These are phyloP conservation scores for Lodderomyces metapsilosis DNA, from an alignment of 1,139 yeast species.

Conservation along the genomic window DNA sequence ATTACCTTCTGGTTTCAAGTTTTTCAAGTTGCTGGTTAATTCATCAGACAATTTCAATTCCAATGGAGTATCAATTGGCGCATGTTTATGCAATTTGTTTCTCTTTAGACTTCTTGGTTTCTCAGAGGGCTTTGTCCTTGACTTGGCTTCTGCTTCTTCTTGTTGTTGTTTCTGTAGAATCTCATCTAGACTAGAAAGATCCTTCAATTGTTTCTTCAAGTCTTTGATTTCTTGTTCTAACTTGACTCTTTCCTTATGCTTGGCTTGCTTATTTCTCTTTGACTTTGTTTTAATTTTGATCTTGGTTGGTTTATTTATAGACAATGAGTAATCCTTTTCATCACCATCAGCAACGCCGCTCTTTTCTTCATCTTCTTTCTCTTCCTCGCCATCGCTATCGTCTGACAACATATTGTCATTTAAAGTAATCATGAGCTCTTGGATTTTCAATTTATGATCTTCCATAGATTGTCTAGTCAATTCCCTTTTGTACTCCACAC, in stretches of 20 bases:
- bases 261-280: conserved; percentile 69
- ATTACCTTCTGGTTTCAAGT: conserved; percentile 89
- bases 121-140: conserved; percentile 12
- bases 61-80: conserved; percentile 59
- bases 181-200: conserved; percentile 57
- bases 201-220: conserved; percentile 54
- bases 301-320: conserved; percentile 70
- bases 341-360: conserved; percentile 35
- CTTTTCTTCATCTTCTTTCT: conserved; percentile 49
- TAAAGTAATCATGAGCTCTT: conserved; percentile 42
- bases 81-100: conserved; percentile 51
- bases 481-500: conserved; percentile 65
- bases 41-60: conserved; percentile 92
- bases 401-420: conserved; percentile 18
- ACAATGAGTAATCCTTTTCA: conserved; percentile 41
- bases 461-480: conserved; percentile 58
- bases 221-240: conserved; percentile 59
- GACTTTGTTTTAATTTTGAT: conserved; percentile 73
- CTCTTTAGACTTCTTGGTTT: conserved; percentile 22
- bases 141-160: conserved; percentile 19
- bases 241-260: conserved; percentile 59
- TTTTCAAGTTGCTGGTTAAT: conserved; percentile 78
- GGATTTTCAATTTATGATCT: conserved; percentile 63
- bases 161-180: conserved; percentile 40
- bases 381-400: conserved; percentile 50